These are phyloP conservation scores for Phalaenopsis hybrid DNA, from an alignment of 116 monocot genomes.

Conservation along the genomic window DNA sequence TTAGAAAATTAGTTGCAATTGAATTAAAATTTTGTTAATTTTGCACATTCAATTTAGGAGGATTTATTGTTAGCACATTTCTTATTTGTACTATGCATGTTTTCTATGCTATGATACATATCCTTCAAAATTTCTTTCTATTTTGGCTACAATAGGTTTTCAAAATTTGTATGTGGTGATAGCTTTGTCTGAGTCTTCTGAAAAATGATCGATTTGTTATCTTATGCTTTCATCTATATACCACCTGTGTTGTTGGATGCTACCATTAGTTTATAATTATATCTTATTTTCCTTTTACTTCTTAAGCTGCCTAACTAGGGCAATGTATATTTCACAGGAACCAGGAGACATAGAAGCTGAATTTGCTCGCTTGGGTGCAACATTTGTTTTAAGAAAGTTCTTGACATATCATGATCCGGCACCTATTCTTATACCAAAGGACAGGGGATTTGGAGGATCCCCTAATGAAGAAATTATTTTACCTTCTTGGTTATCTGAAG, in stretches of 20 bases:
- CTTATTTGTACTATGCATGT: not conserved
- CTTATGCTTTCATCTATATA: not conserved
- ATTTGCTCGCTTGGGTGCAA: conserved; percentile 15
- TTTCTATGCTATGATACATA: not conserved
- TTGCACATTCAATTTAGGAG: not conserved
- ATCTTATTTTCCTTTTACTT: not conserved
- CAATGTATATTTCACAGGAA: conserved; percentile 19
- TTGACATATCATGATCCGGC: conserved; percentile 16
- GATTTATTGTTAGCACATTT: not conserved
- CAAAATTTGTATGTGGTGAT: not conserved
- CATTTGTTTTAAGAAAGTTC: conserved; percentile 13
- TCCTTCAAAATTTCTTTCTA: not conserved
- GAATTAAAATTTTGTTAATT: not conserved
- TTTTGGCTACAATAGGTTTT: not conserved
- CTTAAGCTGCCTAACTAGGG: not conserved
- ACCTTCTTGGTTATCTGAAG: conserved; percentile 35
- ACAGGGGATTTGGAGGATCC: not conserved
- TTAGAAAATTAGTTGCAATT: not conserved
- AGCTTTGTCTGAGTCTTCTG: not conserved
- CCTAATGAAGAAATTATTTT: conserved; percentile 6
- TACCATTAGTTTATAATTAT: not conserved
- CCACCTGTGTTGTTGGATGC: not conserved
- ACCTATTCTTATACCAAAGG: conserved; percentile 6
- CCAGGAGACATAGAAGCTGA: conserved; percentile 25
- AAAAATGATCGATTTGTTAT: not conserved